Evolutionary conservation across 2,329 filamentous ascomycete species (phyloP).

Genomic region (Colletotrichum lindemuthianum): DNA sequence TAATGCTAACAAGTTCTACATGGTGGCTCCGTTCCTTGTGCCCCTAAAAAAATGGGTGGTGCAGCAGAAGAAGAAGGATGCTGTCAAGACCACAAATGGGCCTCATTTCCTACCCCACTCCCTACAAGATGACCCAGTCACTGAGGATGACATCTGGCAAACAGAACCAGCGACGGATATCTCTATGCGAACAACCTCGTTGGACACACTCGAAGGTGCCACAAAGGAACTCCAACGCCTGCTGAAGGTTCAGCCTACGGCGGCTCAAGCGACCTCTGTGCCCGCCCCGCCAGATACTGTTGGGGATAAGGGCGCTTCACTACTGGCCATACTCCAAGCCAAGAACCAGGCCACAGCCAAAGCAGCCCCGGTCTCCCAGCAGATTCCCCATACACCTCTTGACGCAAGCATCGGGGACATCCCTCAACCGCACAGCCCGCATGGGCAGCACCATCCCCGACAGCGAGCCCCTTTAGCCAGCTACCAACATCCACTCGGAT

Average conservation of each 20-base stretch:
- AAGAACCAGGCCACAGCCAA: conserved; percentile 38
- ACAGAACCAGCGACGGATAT: conserved; percentile 45
- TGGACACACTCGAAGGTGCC: conserved; percentile 61
- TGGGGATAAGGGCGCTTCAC: conserved; percentile 59
- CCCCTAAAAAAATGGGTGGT: conserved; percentile 90
- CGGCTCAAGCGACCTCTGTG: conserved; percentile 59
- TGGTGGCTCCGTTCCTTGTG: conserved; percentile 93
- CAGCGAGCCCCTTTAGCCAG: conserved; percentile 23
- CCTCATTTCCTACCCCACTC: conserved; percentile 55
- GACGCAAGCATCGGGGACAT: conserved; percentile 63
- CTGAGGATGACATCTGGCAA: conserved; percentile 70
- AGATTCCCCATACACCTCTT: conserved; percentile 60
- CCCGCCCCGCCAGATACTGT: conserved; percentile 37
- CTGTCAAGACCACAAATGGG: conserved; percentile 53
- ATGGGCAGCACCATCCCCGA: conserved; percentile 54
- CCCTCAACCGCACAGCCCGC: conserved; percentile 65
- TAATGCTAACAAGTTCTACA: conserved; percentile 92
- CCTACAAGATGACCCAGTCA: conserved; percentile 64
- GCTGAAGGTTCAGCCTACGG: conserved; percentile 64
- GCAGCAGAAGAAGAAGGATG: conserved; percentile 81
- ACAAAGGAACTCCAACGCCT: conserved; percentile 64
- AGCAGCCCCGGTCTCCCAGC: conserved; percentile 35
- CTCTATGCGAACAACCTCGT: conserved; percentile 47
- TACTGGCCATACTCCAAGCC: conserved; percentile 64
- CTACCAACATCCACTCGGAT: conserved; percentile 45